These are phyloP conservation scores for Trichoderma afroharzianum DNA, from an alignment of 2,329 filamentous ascomycete species.

Conservation along the genomic window DNA sequence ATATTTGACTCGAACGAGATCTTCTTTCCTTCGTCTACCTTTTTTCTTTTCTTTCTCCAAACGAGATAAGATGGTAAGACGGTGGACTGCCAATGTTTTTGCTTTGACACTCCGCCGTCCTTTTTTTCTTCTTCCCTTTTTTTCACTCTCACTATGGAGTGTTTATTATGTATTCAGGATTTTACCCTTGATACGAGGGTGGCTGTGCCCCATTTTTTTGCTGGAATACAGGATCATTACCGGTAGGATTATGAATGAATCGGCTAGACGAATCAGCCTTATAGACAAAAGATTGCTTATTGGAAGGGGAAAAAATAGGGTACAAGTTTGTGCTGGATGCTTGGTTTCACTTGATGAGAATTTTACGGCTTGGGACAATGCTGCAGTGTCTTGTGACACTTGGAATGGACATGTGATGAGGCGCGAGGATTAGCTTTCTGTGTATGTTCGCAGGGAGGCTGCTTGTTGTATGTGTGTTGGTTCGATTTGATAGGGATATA, in stretches of 20 bases:
- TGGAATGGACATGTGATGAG: neutral
- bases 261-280: neutral
- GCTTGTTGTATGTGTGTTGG: neutral
- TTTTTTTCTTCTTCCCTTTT: neutral
- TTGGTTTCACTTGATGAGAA: neutral
- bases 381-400: neutral
- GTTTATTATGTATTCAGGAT: neutral
- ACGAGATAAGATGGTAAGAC: neutral
- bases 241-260: neutral
- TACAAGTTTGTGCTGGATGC: neutral
- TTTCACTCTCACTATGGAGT: too few species aligned
- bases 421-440: neutral
- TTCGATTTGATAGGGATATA: neutral
- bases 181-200: neutral
- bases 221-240: neutral
- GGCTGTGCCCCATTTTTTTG: neutral
- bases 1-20: neutral
- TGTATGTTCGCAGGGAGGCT: neutral
- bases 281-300: neutral
- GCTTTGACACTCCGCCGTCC: neutral
- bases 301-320: neutral
- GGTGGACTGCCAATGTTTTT: neutral
- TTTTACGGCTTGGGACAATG: neutral
- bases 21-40: neutral
- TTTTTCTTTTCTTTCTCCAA: neutral